Evolutionary conservation across 2,329 filamentous ascomycete species (phyloP).

Genomic region (Arthrobotrys megalospora): DNA sequence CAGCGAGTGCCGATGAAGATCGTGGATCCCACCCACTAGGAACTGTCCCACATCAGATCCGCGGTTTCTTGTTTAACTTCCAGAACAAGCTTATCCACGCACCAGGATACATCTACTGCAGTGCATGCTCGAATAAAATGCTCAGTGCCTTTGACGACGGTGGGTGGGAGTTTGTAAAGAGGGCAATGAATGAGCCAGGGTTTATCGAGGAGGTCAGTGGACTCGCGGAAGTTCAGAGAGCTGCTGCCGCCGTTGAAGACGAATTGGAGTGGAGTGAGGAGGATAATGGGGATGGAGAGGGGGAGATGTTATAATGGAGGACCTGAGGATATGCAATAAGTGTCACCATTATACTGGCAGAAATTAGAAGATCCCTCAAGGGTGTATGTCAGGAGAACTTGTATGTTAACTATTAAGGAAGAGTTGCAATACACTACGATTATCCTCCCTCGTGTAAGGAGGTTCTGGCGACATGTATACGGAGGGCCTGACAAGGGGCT

Average conservation of each 20-base stretch:
- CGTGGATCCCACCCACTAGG: constrained; percentile 76
- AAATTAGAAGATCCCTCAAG: constrained; percentile 5
- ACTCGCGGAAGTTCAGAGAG: constrained; percentile 78
- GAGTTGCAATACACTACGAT: no score
- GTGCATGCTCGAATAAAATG: constrained; percentile 81
- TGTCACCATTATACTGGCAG: not conserved
- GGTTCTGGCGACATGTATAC: no score
- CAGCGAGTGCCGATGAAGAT: constrained; percentile 66
- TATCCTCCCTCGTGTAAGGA: no score
- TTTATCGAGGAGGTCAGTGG: constrained; percentile 84
- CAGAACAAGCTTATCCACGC: constrained; percentile 81
- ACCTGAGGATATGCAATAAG: not conserved
- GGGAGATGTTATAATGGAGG: constrained; percentile 60
- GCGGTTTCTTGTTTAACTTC: constrained; percentile 82
- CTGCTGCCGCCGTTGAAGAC: constrained; percentile 70
- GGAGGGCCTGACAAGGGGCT: no score
- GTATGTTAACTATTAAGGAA: no score
- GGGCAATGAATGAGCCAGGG: constrained; percentile 80
- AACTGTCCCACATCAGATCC: constrained; percentile 83
- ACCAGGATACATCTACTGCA: constrained; percentile 83
- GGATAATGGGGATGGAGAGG: constrained; percentile 74
- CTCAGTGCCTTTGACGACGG: constrained; percentile 77
- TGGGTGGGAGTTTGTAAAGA: constrained; percentile 83
- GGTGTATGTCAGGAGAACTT: not conserved
- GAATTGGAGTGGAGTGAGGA: constrained; percentile 71